Evolutionary conservation across 164 flowering plant species (phyloP).

Genomic region (Vitis riparia): DNA sequence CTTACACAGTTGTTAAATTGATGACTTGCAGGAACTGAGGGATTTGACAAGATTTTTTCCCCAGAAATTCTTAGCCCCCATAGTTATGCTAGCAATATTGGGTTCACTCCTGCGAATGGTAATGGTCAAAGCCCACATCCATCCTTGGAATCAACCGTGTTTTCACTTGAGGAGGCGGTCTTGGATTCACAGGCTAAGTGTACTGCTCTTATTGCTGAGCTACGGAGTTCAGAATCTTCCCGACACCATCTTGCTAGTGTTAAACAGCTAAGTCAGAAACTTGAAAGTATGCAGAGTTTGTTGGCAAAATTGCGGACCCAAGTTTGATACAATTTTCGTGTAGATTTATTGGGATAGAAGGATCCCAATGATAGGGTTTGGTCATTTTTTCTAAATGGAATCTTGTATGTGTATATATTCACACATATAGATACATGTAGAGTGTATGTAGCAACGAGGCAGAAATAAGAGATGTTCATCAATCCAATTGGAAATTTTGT

Average conservation of each 20-base stretch:
- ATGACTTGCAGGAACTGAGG: conserved; percentile 66
- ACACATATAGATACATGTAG: conserved; percentile 10
- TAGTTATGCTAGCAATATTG: conserved; percentile 30
- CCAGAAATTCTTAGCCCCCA: conserved; percentile 51
- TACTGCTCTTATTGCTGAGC: conserved; percentile 44
- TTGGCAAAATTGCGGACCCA: conserved; percentile 52
- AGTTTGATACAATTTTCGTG: conserved; percentile 21
- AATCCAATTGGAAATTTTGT: conserved; percentile 23
- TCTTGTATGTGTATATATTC: conserved; percentile 26
- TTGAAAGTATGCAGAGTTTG: conserved; percentile 64
- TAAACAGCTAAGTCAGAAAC: conserved; percentile 54
- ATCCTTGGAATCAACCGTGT: conserved; percentile 51
- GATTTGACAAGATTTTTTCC: conserved; percentile 71
- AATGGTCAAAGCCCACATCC: conserved; percentile 24
- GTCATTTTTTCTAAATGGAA: conserved; percentile 25
- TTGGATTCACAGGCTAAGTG: conserved; percentile 67
- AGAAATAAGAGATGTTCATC: conserved; percentile 10
- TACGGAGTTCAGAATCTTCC: conserved; percentile 35
- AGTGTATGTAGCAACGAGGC: conserved; percentile 29
- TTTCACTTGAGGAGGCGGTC: conserved; percentile 67
- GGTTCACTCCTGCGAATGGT: conserved; percentile 29
- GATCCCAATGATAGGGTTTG: conserved; percentile 13
- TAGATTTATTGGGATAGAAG: conserved; percentile 16
- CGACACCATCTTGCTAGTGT: conserved; percentile 38
- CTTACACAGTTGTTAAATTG: not conserved